phyloP scores from a whole-genome alignment of 2,329 filamentous ascomycete genomes.

The Colletotrichum navitas region DNA sequence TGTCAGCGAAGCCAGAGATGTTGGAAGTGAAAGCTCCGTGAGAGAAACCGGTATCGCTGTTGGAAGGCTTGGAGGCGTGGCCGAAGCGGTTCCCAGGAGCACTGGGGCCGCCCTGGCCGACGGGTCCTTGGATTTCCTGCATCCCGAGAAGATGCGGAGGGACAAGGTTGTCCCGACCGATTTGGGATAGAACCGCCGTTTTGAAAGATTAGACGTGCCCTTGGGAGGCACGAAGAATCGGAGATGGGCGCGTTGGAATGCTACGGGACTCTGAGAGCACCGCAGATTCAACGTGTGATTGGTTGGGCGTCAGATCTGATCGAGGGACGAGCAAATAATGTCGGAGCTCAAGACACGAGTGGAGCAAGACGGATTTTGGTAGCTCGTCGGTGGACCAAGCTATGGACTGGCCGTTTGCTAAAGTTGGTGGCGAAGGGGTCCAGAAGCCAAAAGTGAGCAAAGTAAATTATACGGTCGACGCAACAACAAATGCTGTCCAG shows the following conservation, averaged over 20 bases:
- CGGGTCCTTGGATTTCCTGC: slow-evolving; percentile 83
- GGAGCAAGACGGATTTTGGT: slow-evolving; percentile 19
- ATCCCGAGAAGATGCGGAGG: slow-evolving; percentile 90
- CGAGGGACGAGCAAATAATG: slow-evolving; percentile 24
- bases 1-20: slow-evolving; percentile 85
- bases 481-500: slow-evolving; percentile 22
- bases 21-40: slow-evolving; percentile 93
- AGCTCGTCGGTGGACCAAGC: slow-evolving; percentile 11
- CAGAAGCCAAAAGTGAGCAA: slow-evolving; percentile 12
- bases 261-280: slow-evolving; percentile 26
- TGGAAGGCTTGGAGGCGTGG: slow-evolving; percentile 84
- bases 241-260: slow-evolving; percentile 44
- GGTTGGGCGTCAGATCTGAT: slow-evolving; percentile 26
- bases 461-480: slow-evolving; percentile 33
- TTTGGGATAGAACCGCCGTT: slow-evolving; percentile 85
- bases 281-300: slow-evolving; percentile 26
- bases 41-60: slow-evolving; percentile 89
- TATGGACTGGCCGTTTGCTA: slow-evolving; percentile 25
- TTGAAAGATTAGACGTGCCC: slow-evolving; percentile 74
- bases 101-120: slow-evolving; percentile 69
- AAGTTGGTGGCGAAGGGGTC: slow-evolving; percentile 19
- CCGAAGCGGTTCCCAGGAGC: slow-evolving; percentile 73
- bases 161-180: slow-evolving; percentile 86
- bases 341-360: slow-evolving; percentile 19
- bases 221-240: slow-evolving; percentile 60